Conservation (phyloP, 2,329 filamentous ascomycete genomes). For the Lachnellula occidentalis region DNA sequence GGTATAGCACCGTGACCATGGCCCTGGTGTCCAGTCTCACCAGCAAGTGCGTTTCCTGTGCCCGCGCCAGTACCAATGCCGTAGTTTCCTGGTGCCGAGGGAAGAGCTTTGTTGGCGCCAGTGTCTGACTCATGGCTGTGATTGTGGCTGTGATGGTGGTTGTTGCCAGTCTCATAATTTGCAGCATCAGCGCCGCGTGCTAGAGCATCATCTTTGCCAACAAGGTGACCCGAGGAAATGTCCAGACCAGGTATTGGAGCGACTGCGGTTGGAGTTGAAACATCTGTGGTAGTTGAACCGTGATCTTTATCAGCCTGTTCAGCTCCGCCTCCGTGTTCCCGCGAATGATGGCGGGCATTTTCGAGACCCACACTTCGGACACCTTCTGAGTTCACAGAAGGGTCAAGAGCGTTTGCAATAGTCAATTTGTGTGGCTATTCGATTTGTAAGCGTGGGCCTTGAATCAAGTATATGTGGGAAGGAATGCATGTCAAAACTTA, state of each 20-base stretch:
- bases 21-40: conserved; percentile 7
- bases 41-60: conserved; percentile 12
- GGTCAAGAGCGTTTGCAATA: conserved; percentile 28
- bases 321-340: conserved; percentile 22
- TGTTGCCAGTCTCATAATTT: conserved; percentile 4
- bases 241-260: background rate
- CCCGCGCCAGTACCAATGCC: conserved; percentile 13
- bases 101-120: conserved; percentile 9
- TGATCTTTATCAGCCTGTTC: conserved; percentile 23
- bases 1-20: conserved; percentile 11
- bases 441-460: background rate
- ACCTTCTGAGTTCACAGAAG: conserved; percentile 12
- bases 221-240: background rate
- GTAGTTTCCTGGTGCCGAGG: conserved; percentile 13
- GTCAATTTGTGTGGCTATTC: conserved; percentile 26
- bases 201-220: background rate
- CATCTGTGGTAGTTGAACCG: too few species aligned
- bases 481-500: background rate
- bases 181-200: conserved; percentile 3
- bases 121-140: background rate
- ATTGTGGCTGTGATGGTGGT: conserved; percentile 2
- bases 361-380: conserved; percentile 6
- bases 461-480: too few species aligned
- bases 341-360: conserved; percentile 16
- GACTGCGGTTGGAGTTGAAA: background rate